These are phyloP conservation scores for Leavenworthia alabamica DNA, from an alignment of 345 rosid species.

Conservation along the genomic window DNA sequence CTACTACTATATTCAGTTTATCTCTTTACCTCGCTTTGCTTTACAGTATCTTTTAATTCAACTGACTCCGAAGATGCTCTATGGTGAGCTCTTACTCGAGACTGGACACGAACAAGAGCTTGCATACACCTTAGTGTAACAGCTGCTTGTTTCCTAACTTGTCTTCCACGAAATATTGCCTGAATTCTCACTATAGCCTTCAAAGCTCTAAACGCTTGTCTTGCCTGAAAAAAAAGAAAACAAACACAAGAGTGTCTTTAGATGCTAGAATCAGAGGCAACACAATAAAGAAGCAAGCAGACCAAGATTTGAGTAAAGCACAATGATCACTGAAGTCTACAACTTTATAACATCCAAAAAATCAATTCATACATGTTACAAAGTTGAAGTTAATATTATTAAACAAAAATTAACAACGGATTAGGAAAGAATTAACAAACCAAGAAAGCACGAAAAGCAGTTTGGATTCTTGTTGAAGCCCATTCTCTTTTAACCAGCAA, in stretches of 20 bases:
- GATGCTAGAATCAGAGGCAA: not conserved
- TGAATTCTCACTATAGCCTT: slow-evolving; percentile 88
- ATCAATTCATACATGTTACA: not conserved
- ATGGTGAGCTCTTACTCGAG: slow-evolving; percentile 57
- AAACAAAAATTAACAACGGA: not conserved
- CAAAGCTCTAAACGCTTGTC: slow-evolving; percentile 73
- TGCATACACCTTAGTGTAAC: slow-evolving; percentile 93
- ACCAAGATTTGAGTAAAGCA: not conserved
- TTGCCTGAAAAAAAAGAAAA: slow-evolving; percentile 44
- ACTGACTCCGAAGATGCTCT: slow-evolving; percentile 34
- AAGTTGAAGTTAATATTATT: not conserved
- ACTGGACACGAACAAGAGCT: slow-evolving; percentile 89
- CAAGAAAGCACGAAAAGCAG: slow-evolving; percentile 78
- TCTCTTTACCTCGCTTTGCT: slow-evolving; percentile 67
- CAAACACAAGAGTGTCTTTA: not conserved
- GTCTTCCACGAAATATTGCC: slow-evolving; percentile 74
- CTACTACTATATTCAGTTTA: not conserved
- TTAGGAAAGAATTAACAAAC: slow-evolving; percentile 24
- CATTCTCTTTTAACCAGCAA: slow-evolving; percentile 59
- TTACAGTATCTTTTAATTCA: slow-evolving; percentile 39
- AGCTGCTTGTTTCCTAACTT: slow-evolving; percentile 87
- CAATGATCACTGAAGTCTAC: not conserved
- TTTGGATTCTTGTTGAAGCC: slow-evolving; percentile 85
- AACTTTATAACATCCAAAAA: not conserved
- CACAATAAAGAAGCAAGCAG: not conserved